A percentile compares a stretch with the other conserved stretches of the same genome.
phyloP scores from a whole-genome alignment of 495 filamentous ascomycete species.

The Friedmanniomyces simplex region DNA sequence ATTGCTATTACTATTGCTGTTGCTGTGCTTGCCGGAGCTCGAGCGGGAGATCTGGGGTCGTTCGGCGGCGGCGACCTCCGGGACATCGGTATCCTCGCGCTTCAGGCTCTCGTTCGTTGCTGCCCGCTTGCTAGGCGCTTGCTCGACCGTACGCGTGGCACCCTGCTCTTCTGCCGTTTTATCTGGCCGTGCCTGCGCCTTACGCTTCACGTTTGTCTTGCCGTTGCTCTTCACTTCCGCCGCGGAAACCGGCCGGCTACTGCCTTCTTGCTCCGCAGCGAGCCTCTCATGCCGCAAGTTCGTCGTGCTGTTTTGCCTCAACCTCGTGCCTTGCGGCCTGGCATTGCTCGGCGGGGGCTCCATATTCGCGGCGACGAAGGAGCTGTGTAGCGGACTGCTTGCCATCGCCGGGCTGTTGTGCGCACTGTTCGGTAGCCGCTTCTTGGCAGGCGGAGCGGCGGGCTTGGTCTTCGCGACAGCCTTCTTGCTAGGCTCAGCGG shows the following conservation, averaged over 20 bases:
- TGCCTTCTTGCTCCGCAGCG: background rate
- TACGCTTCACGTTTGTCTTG: conserved; percentile 12
- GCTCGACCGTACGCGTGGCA: background rate
- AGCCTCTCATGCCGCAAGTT: conserved; percentile 16
- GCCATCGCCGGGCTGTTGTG: conserved; percentile 19
- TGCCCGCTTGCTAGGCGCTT: background rate
- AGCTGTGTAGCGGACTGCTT: conserved; percentile 20
- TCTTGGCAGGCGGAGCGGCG: conserved; percentile 11
- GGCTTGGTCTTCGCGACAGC: conserved; percentile 11
- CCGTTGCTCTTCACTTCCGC: background rate
- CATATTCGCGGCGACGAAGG: conserved; percentile 13
- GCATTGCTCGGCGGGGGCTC: conserved; percentile 6
- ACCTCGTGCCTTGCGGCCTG: conserved; percentile 4
- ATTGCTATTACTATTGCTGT: background rate
- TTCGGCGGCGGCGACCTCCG: conserved; percentile 1
- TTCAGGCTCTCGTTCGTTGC: background rate
- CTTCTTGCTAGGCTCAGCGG: conserved; percentile 11
- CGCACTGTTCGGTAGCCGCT: conserved; percentile 7
- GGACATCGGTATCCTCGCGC: background rate
- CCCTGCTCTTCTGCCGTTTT: background rate
- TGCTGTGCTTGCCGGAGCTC: conserved; percentile 17
- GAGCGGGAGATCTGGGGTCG: conserved; percentile 9
- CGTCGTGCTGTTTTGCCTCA: conserved; percentile 18
- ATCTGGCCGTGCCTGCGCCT: background rate
- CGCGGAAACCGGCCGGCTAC: conserved; percentile 1